Conservation (phyloP, 495 filamentous ascomycete species). For the Pseudotulostoma volvatum region DNA sequence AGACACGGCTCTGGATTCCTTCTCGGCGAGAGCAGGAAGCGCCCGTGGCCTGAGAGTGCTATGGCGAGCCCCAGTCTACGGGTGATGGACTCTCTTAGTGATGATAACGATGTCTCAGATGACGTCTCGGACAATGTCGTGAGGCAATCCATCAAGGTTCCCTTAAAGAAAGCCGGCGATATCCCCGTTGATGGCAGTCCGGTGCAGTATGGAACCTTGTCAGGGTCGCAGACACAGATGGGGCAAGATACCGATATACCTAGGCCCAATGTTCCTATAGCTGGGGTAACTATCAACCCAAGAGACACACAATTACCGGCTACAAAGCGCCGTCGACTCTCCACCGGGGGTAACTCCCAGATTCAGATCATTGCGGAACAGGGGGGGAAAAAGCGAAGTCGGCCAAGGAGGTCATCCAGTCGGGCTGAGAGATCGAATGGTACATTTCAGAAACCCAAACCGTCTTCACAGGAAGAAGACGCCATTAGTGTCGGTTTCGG, state of each 20-base stretch:
- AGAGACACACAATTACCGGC: conserved; percentile 7
- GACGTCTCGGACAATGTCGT: conserved; percentile 12
- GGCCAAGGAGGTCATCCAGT: conserved; percentile 22
- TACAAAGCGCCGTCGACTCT: conserved; percentile 20
- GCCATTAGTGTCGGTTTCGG: conserved; percentile 5
- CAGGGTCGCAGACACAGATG: conserved; percentile 7
- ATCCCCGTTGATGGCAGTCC: conserved; percentile 1
- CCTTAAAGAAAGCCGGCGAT: conserved; percentile 11
- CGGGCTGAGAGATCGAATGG: too few relatives aligned
- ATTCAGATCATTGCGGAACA: not conserved
- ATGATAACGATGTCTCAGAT: conserved; percentile 18
- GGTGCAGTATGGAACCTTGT: conserved; percentile 2
- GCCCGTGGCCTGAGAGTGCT: conserved; percentile 20
- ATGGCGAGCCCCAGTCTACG: conserved; percentile 11
- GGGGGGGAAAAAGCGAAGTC: conserved; percentile 12
- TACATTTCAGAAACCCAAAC: conserved; percentile 11
- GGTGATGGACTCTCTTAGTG: conserved; percentile 25
- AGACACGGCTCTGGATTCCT: conserved; percentile 18
- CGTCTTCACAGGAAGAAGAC: conserved; percentile 9
- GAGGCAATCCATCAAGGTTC: conserved; percentile 13
- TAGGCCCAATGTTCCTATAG: too few relatives aligned
- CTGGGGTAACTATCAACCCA: too few relatives aligned
- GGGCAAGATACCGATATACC: too few relatives aligned
- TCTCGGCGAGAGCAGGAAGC: conserved; percentile 23
- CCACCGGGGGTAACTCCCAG: conserved; percentile 3